Conservation (phyloP, 495 filamentous ascomycete species). For the Hyaloscypha variabilis region DNA sequence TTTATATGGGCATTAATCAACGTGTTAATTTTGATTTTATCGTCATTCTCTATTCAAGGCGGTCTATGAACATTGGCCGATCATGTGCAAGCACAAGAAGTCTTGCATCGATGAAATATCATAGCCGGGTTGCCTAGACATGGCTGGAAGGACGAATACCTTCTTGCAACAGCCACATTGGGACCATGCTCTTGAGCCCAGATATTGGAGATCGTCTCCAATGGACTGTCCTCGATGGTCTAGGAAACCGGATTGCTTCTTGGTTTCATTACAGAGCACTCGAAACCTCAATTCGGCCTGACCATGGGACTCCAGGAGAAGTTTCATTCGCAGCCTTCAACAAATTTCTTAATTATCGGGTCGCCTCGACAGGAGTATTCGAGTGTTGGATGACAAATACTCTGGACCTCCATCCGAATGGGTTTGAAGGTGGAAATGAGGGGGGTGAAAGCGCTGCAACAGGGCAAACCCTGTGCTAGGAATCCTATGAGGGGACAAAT, state of each 20-base stretch:
- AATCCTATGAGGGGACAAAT: too few species aligned
- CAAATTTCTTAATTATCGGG: too few species aligned
- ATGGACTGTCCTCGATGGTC: slow-evolving; percentile 70
- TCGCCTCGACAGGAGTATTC: too few species aligned
- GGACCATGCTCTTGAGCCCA: slow-evolving; percentile 34
- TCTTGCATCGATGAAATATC: not conserved
- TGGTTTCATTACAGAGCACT: too few species aligned
- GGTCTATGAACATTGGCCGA: slow-evolving; percentile 63
- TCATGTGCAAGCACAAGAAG: not conserved
- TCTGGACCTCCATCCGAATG: too few species aligned
- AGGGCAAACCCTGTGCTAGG: too few species aligned
- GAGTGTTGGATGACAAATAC: too few species aligned
- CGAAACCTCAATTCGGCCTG: too few species aligned
- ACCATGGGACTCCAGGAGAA: too few species aligned
- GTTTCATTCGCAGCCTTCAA: too few species aligned
- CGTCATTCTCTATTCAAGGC: slow-evolving; percentile 95
- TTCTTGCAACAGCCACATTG: slow-evolving; percentile 5
- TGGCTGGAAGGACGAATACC: not conserved
- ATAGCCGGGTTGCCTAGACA: not conserved
- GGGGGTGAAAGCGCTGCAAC: too few species aligned
- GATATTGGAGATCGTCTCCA: slow-evolving; percentile 59
- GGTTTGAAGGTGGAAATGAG: too few species aligned
- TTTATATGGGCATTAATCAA: slow-evolving; percentile 94
- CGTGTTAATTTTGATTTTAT: slow-evolving; percentile 84
- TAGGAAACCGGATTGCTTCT: slow-evolving; percentile 69